Percentiles rank a stretch among this genome's conserved stretches.
Conservation (phyloP, 768 basidiomycete genomes). For the Mycena alexandri region DNA sequence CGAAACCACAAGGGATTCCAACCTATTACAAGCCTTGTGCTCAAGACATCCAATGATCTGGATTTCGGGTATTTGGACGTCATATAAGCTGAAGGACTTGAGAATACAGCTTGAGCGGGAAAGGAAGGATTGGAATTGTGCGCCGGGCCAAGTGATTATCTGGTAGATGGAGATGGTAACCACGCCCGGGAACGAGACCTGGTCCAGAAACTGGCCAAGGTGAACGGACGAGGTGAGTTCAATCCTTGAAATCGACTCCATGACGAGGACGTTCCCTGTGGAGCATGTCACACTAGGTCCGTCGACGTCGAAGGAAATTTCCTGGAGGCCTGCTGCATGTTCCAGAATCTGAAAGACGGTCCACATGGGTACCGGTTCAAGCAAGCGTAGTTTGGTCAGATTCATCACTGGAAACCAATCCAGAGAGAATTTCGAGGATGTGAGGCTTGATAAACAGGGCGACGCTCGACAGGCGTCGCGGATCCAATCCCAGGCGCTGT, state of each 20-base stretch:
- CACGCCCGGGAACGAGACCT: conserved; percentile 16
- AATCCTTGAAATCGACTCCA: conserved; percentile 3
- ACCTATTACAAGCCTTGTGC: conserved; percentile 11
- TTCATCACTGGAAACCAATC: conserved; percentile 27
- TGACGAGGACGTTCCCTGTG: conserved; percentile 8
- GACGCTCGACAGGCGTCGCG: conserved; percentile 14
- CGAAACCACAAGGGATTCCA: conserved; percentile 2
- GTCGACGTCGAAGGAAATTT: conserved; percentile 17
- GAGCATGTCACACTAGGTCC: conserved; percentile 21
- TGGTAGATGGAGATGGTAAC: background rate
- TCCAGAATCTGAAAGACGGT: conserved; percentile 22
- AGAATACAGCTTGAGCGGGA: conserved; percentile 30
- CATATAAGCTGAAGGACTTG: background rate
- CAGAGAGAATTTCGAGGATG: conserved; percentile 6
- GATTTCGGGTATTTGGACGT: conserved; percentile 13
- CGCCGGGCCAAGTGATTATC: conserved; percentile 17
- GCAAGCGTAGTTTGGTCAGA: conserved; percentile 18
- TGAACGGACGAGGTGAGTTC: conserved; percentile 15
- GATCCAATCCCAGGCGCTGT: conserved; percentile 28
- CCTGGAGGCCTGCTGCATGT: conserved; percentile 12
- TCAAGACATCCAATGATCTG: conserved; percentile 18
- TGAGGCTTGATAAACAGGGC: conserved; percentile 18
- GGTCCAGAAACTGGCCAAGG: conserved; percentile 24
- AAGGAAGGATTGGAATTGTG: conserved; percentile 19
- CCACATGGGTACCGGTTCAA: conserved; percentile 19